A percentile compares a stretch with the other conserved stretches of the same genome.
phyloP scores from a whole-genome alignment of 1,284 basidiomycete species.

The Fistulinella cinereoalba region DNA sequence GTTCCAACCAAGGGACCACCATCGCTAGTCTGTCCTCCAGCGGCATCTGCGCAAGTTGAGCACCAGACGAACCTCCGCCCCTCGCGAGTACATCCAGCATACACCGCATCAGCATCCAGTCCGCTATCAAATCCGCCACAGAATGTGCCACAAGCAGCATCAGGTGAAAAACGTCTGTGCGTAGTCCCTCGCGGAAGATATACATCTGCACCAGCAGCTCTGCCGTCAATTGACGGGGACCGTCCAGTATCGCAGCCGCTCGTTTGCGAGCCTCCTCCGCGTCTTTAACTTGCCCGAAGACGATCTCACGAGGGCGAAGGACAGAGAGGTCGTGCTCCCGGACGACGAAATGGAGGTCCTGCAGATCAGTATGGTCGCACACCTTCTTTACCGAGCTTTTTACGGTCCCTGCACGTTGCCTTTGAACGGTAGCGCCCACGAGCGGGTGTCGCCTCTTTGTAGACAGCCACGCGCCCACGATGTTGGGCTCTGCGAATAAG shows the following conservation, averaged over 20 bases:
- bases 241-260: not conserved
- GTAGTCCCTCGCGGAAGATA: not conserved
- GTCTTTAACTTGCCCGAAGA: not conserved
- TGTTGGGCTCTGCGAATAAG: constrained; percentile 15
- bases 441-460: constrained; percentile 21
- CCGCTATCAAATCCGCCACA: not conserved
- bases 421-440: constrained; percentile 12
- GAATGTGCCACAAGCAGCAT: not conserved
- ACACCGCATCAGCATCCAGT: not conserved
- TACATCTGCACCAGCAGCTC: not conserved
- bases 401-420: constrained; percentile 6
- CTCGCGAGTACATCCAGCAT: not conserved
- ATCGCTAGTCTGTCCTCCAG: constrained; percentile 43
- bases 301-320: not conserved
- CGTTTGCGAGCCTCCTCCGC: not conserved
- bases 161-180: not conserved
- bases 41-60: constrained; percentile 15
- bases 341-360: not conserved
- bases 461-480: constrained; percentile 18
- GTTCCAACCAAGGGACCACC: constrained; percentile 37
- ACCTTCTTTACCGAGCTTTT: no score
- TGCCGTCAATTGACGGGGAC: not conserved
- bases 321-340: not conserved
- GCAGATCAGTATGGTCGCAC: no score
- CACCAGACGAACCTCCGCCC: not conserved